Base-by-base conservation (phyloP, 768 basidiomycete species). In the Trametes meyenii region DNA sequence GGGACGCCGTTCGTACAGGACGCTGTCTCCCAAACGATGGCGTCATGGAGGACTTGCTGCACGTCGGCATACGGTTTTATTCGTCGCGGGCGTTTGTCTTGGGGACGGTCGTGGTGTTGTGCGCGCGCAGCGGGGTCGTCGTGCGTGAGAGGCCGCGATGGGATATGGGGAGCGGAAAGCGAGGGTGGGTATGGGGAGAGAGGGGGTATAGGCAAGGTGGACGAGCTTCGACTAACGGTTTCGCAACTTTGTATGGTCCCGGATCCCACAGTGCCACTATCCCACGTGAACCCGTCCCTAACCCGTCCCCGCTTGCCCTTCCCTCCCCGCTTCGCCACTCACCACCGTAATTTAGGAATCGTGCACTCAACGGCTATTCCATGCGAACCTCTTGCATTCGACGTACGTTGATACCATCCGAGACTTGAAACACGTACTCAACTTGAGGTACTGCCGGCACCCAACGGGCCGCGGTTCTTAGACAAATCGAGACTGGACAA, bases 11-110 rank as follows among this genome's bases (percentile, higher is more conserved):
- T 24, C 62, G 50, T 59, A 64, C 62, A 52, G 62, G 58, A n/a
- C 62, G 58, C 29, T 49, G 49, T 46, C 62, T 59, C 39, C 62
- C 62, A 54, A 64, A 64, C 44, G 62, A 60, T 57, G 62, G 62
- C 36, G 58, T 58, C 54, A 60, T 56, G 54, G 53, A 55, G 17
- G 62, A 51, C 48, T 64, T 64, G 44, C 39, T 55, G 62, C 58
- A 64, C 39, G 36, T 55, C 17, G 58, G 58, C 62, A 64, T 64
- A 14, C 48, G 57, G 39, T 46, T 24, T 3, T 44, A n/a, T 16
- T 36, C n/a, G 40, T 35, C 26, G 29, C 43, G 43, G 24, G 33
- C 42, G 40, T 43, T 49, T 29, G 26, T n/a, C n/a, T n/a, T n/a
- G 43, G 17, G 17, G n/a, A 7, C 17, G 17, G 17, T 44, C 43